phyloP scores from a whole-genome alignment of 31 red algal species.

The Endocladia muricata region DNA sequence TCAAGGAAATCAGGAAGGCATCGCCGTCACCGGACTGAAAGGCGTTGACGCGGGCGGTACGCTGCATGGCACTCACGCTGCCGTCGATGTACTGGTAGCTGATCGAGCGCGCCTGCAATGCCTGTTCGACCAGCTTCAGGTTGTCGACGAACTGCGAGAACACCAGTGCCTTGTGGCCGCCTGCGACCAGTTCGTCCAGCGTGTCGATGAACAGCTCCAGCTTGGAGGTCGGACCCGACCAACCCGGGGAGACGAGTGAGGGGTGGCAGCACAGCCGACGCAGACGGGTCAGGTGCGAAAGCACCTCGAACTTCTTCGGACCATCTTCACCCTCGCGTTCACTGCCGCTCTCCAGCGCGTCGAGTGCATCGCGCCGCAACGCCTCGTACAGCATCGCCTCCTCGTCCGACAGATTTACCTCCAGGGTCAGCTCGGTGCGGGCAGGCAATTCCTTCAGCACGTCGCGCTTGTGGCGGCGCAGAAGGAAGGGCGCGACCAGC shows the following conservation, averaged over 20 bases:
- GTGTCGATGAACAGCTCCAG: neutral
- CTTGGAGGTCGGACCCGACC: neutral
- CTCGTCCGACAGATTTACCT: neutral
- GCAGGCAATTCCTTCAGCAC: neutral
- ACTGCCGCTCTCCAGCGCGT: neutral
- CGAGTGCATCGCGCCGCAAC: neutral
- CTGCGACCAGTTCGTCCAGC: neutral
- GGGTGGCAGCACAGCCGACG: slow-evolving; percentile 21
- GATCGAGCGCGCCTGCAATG: neutral
- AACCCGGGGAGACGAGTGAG: neutral
- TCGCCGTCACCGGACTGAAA: neutral
- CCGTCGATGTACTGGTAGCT: slow-evolving; percentile 20
- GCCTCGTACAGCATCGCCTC: neutral
- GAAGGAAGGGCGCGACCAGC: slow-evolving; percentile 1
- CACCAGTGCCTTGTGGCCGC: slow-evolving; percentile 48
- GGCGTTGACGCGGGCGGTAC: neutral
- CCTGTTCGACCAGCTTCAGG: slow-evolving; percentile 36
- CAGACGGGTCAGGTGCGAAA: neutral
- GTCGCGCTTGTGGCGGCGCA: neutral
- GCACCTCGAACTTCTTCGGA: neutral
- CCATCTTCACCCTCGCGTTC: neutral
- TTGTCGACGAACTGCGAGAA: slow-evolving; percentile 40
- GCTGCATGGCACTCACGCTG: neutral
- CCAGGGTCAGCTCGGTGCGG: neutral
- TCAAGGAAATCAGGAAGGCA: slow-evolving; percentile 52